These are phyloP conservation scores for Rhodotorula kratochvilovae DNA, from an alignment of 768 basidiomycete species.

Conservation along the genomic window DNA sequence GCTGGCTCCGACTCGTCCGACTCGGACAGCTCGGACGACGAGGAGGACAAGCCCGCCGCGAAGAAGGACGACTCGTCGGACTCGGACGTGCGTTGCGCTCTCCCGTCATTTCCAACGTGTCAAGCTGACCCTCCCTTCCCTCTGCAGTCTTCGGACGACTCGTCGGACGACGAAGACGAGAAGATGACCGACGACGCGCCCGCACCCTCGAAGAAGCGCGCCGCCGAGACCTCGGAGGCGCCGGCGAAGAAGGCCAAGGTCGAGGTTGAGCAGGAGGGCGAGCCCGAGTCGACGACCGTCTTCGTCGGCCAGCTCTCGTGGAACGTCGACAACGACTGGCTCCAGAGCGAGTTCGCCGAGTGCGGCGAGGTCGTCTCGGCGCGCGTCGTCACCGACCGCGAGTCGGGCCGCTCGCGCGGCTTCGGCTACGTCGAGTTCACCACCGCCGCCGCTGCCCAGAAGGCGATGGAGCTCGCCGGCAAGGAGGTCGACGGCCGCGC, in stretches of 20 bases:
- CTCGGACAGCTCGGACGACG: slow-evolving; percentile 22
- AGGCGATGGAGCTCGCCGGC: slow-evolving; percentile 73
- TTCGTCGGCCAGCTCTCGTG: slow-evolving; percentile 92
- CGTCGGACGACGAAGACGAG: slow-evolving; percentile 21
- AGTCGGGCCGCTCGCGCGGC: slow-evolving; percentile 50
- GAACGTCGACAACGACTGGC: slow-evolving; percentile 95
- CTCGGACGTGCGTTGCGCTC: slow-evolving; percentile 23
- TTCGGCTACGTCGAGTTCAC: slow-evolving; percentile 49
- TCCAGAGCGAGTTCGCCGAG: slow-evolving; percentile 78
- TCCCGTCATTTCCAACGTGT: not conserved
- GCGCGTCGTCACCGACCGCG: slow-evolving; percentile 62
- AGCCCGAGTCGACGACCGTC: slow-evolving; percentile 57
- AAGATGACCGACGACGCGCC: slow-evolving; percentile 20
- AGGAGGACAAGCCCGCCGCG: slow-evolving; percentile 19
- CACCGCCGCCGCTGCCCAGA: slow-evolving; percentile 52
- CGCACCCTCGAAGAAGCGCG: slow-evolving; percentile 39
- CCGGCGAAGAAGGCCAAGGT: slow-evolving; percentile 78
- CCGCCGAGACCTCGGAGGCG: slow-evolving; percentile 47
- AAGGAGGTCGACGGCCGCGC: slow-evolving; percentile 87
- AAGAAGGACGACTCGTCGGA: slow-evolving; percentile 38
- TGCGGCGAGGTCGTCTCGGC: slow-evolving; percentile 88
- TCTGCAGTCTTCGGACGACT: slow-evolving; percentile 20
- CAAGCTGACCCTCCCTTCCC: not conserved
- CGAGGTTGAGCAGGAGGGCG: slow-evolving; percentile 53
- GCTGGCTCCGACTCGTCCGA: slow-evolving; percentile 14